These are phyloP conservation scores for Globisporangium abappressorium DNA, from an alignment of 352 stramenopile species.

Conservation along the genomic window DNA sequence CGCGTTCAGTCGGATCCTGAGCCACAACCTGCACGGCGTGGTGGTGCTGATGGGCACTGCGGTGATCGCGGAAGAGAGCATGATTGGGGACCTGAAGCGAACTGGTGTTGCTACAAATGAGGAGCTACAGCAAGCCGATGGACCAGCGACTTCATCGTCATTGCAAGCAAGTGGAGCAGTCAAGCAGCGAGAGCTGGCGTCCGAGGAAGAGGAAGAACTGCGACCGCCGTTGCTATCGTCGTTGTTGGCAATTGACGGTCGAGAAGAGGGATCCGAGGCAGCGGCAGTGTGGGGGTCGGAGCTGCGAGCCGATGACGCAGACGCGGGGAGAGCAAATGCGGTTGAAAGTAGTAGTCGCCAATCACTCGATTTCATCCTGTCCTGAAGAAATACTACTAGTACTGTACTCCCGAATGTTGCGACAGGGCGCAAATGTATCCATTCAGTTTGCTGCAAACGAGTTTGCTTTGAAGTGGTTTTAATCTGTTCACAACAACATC, in stretches of 20 bases:
- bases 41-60: conserved; percentile 1
- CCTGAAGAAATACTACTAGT: not conserved
- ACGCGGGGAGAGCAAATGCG: not conserved
- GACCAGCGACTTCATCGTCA: not conserved
- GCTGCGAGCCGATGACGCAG: not conserved
- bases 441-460: too few relatives aligned
- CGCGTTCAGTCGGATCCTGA: not conserved
- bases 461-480: too few relatives aligned
- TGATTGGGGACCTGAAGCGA: not conserved
- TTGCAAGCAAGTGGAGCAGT: not conserved
- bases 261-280: not conserved
- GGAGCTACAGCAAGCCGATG: too few relatives aligned
- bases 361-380: conserved; percentile 6
- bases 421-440: too few relatives aligned
- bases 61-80: conserved; percentile 10
- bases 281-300: not conserved
- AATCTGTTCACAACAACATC: too few relatives aligned
- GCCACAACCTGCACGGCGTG: not conserved
- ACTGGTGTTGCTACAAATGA: not conserved
- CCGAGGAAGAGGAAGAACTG: not conserved
- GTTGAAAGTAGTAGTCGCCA: not conserved
- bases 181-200: not conserved
- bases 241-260: not conserved
- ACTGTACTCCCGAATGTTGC: too few relatives aligned
- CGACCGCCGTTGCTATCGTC: not conserved